Base-by-base conservation (phyloP, 2,329 filamentous ascomycete species). In the Pseudogymnoascus sp. region DNA sequence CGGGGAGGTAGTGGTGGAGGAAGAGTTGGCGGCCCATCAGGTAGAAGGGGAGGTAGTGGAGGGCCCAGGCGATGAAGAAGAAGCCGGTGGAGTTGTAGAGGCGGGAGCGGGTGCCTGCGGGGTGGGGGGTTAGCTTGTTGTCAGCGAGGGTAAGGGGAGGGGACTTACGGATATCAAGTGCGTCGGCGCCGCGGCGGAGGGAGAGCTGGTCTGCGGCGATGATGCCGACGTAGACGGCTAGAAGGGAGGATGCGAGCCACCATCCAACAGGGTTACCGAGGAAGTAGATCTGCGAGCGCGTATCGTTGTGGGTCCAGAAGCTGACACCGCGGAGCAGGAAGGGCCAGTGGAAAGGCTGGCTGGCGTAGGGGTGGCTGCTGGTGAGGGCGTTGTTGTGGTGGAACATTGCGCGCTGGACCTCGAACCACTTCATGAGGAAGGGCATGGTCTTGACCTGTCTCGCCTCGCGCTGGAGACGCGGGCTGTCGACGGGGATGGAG, bases 81-180 rank as follows among this genome's bases (percentile, higher is more conserved):
- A 99, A 99, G 22, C 94, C 94, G 0, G 94, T 97, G 60, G 92
- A 97, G 81, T 97, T 97, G 78, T 99, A 99, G 58, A 99, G 83
- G 65, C 92, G 92, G 22, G 90, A 92, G 66, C 94, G 92, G 30
- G 94, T 92, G 67, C 92, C 92, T 88, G 71, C 57, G 63, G 57
- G 64, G 43, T 25, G 54, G 16, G 7, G 16, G 8, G 41, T 47
- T 47, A 47, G 41, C 9, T 25, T 7, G n/a, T 37, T 16, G n/a
- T 3, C 7, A n/a, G n/a, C n/a, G n/a, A n/a, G n/a, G n/a, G n/a
- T n/a, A n/a, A 8, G 58, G 36, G 3, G 14, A 30, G 7, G 62
- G 33, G 43, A 88, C 92, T 87, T 83, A 94, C 93, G 91, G 73
- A 87, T 86, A 76, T 97, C 94, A 62, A 99, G 79, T 47, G 93